Base-by-base conservation (phyloP, 2,329 filamentous ascomycete species). In the Peltaster fructicola region DNA sequence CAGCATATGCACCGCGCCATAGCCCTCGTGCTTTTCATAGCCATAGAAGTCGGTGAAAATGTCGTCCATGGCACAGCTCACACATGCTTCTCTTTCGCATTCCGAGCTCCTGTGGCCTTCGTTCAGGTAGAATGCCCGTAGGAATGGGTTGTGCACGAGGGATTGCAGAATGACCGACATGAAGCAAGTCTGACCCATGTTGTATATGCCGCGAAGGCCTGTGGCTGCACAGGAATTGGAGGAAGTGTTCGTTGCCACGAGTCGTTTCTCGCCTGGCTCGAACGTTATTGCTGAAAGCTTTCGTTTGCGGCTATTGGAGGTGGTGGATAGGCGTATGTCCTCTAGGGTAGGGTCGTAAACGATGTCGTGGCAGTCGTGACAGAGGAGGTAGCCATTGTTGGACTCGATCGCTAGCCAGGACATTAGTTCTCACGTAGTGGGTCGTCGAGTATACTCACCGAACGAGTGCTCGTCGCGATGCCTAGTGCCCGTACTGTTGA, bases 131-230 rank as follows among this genome's bases (percentile, higher is more conserved):
- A 80, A 95, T 39, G 85, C 84, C 31, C 80, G 73, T 15, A 98
- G 65, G 21, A 93, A 65, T 1, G 85, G 85, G 45, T 95, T 93
- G 55, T 93, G 85, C 27, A 95, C 67, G 39, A 98, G 72, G 29
- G 77, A 82, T 50, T 95, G 88, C 9, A 98, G 62, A 23, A 95
- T 82, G 15, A 93, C 85, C 40, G 88, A 91, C 64, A 95, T 85
- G 53, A 93, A 98, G 57, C 85, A 98, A 7, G 88, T 95, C 30
- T 90, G 82, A n/a, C 85, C 88, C 48, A 92, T 85, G 45, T 95
- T 98, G 53, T 91, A 93, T 32, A 98, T 75, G 15, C 85, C 85
- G 17, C 88, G 72, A 18, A 93, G 68, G 7, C 88, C 85, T 37
- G 76, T 82, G 10, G 81, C 82, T 29, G 79, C 72, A 46, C 85